Base-by-base conservation (phyloP, 2,329 filamentous ascomycete species). In the Penicillium sp. region DNA sequence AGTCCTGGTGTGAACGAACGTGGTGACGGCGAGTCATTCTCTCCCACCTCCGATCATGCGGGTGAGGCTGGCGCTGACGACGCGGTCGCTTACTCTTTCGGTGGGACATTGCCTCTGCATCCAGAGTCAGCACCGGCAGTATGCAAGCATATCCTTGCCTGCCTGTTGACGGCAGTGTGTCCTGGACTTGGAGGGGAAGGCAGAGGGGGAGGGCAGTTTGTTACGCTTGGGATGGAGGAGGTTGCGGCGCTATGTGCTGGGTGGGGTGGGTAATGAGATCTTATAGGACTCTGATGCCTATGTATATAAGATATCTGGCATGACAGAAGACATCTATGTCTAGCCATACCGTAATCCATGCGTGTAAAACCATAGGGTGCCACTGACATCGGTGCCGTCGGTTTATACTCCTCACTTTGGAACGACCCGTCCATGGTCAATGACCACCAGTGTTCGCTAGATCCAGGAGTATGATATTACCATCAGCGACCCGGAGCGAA, bases 71-170 rank as follows among this genome's bases (percentile, higher is more conserved):
- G 41, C 31, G 17, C 7, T 11, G 26, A 19, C 3, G 17, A 30
- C 49, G 35, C 9, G n/a, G 3, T 4, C n/a, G 47, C 56, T 46
- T 76, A 72, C 63, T 69, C 70, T 19, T 80, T 80, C 59, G 78
- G 78, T 48, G 79, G 78, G 15, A 73, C 69, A 5, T 58, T 78
- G 44, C 72, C 72, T 6, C 62, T 50, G 51, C 67, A 62, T 11
- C 44, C 41, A 7, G 41, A 54, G 56, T 58, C 31, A 65, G 45
- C 67, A 15, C 67, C 68, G 15, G 69, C 76, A 5, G 69, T 91
- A 78, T 99, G 94, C 75, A 97, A 97, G 79, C 94, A 99, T 77
- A 77, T 98, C 5, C 84, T 98, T 17, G 94, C 94, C 1, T 96
- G 91, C 75, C 78, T 94, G 46, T 75, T 98, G 59, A 89, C 84